Evolutionary conservation across 2,329 filamentous ascomycete genomes (phyloP).

Genomic region (Rhynchosporium graminicola): DNA sequence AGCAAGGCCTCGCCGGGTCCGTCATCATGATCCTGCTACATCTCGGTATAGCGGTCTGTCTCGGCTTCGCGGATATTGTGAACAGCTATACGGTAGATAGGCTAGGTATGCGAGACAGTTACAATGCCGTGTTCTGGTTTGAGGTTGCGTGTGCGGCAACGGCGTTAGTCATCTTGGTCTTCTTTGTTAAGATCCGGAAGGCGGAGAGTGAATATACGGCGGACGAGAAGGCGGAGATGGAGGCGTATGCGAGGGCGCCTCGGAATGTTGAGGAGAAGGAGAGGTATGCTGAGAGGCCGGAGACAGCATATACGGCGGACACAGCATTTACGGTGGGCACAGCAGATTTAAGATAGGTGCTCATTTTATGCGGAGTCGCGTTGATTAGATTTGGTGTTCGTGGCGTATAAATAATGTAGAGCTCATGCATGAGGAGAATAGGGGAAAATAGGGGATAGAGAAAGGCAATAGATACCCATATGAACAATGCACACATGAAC

Average conservation of each 20-base stretch:
- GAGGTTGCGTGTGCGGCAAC: slow-evolving; percentile 56
- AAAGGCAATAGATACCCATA: background rate
- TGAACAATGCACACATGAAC: background rate
- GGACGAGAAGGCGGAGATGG: slow-evolving; percentile 51
- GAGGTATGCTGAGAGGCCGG: slow-evolving; percentile 7
- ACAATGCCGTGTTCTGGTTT: slow-evolving; percentile 68
- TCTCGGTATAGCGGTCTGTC: slow-evolving; percentile 69
- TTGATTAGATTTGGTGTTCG: background rate
- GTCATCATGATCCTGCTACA: slow-evolving; percentile 71
- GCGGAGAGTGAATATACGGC: slow-evolving; percentile 58
- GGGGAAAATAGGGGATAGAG: background rate
- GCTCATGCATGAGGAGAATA: background rate
- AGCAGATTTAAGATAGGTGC: background rate
- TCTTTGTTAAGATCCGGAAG: slow-evolving; percentile 54
- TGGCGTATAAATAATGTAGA: background rate
- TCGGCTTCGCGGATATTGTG: slow-evolving; percentile 70
- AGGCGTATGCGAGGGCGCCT: slow-evolving; percentile 16
- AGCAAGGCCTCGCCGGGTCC: slow-evolving; percentile 72
- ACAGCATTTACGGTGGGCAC: no score
- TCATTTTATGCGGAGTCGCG: background rate
- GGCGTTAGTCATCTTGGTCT: slow-evolving; percentile 52
- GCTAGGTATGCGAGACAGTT: slow-evolving; percentile 52
- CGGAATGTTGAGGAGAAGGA: background rate
- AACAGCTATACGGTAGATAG: slow-evolving; percentile 44
- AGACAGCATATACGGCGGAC: background rate